Base-by-base conservation (phyloP, 202 grass and related monocot genomes). In the Zoysia matrella region DNA sequence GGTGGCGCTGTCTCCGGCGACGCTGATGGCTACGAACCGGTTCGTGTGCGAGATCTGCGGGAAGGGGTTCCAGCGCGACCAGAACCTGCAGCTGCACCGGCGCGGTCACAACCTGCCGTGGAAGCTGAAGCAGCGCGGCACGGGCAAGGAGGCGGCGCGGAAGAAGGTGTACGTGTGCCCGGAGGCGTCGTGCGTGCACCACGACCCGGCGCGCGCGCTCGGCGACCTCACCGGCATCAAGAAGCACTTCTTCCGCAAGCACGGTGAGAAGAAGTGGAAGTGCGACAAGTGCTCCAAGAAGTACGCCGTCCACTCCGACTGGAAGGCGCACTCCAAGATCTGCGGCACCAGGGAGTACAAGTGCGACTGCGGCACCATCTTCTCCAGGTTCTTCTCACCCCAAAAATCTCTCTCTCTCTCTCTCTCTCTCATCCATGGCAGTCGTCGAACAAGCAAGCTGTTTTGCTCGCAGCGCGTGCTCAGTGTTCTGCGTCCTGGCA, bases 181-280 rank as follows among this genome's bases (percentile, higher is more conserved):
- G 30, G 30, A 36, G 30, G 30, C 30, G 30, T 36, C 30, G 30
- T 36, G 30, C 30, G 30, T 36, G 30, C 30, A 36, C 30, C 30
- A 36, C 30, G 30, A 36, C 30, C 30, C 30, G 30, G 30, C 30
- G 30, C 30, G 30, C 30, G 30, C 30, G 30, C 30, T 36, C 30
- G 30, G 30, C 30, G 30, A 36, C 30, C 30, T 36, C 30, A 36
- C 30, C 30, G 30, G 30, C 30, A 36, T 36, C 30, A 36, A 36
- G 30, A 36, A 36, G 30, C 30, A 97, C 89, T 97, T 94, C 90
- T 92, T 90, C 89, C 90, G 94, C 84, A 97, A 97, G 87, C 94
- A 94, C 64, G 94, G 94, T 49, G 94, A 97, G 92, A 97, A 97
- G 90, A 97, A 94, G 76, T 97, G 94, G 94, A 94, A 94, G 86